Evolutionary conservation across 2,329 filamentous ascomycete species (phyloP).

Genomic region (Sphaceloma murrayae): DNA sequence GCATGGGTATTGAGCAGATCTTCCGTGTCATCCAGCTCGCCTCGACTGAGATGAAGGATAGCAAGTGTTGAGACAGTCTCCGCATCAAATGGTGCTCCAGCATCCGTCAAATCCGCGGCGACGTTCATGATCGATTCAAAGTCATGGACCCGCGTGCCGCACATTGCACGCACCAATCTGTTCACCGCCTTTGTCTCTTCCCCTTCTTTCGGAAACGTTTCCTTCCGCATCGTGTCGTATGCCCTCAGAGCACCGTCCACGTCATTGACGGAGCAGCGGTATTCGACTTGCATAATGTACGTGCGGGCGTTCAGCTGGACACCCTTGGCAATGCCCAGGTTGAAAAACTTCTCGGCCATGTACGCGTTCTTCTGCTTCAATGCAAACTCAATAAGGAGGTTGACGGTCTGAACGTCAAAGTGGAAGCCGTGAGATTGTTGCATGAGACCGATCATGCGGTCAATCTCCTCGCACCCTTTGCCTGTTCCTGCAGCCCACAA

Average conservation of each 20-base stretch:
- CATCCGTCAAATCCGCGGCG: conserved; percentile 61
- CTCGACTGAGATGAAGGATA: conserved; percentile 61
- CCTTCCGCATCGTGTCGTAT: conserved; percentile 52
- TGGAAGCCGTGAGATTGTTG: conserved; percentile 26
- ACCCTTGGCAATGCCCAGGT: conserved; percentile 54
- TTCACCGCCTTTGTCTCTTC: conserved; percentile 59
- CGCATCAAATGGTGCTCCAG: conserved; percentile 58
- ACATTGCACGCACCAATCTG: conserved; percentile 60
- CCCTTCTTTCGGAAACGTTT: conserved; percentile 44
- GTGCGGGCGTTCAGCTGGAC: conserved; percentile 61
- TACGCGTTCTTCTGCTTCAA: conserved; percentile 60
- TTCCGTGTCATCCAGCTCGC: conserved; percentile 68
- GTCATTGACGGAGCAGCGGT: conserved; percentile 64
- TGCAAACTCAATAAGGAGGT: conserved; percentile 63
- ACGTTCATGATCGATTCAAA: conserved; percentile 65
- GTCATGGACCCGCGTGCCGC: conserved; percentile 49
- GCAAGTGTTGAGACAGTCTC: conserved; percentile 67
- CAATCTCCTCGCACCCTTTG: conserved; percentile 61
- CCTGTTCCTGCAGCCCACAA: conserved; percentile 66
- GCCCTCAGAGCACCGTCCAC: conserved; percentile 58
- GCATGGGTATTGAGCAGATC: conserved; percentile 71
- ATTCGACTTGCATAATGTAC: conserved; percentile 63
- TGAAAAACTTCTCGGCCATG: conserved; percentile 62
- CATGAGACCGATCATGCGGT: conserved; percentile 63
- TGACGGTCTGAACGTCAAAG: conserved; percentile 64